phyloP scores from a whole-genome alignment of 2,329 filamentous ascomycete species.

The Bipolaris bicolor region DNA sequence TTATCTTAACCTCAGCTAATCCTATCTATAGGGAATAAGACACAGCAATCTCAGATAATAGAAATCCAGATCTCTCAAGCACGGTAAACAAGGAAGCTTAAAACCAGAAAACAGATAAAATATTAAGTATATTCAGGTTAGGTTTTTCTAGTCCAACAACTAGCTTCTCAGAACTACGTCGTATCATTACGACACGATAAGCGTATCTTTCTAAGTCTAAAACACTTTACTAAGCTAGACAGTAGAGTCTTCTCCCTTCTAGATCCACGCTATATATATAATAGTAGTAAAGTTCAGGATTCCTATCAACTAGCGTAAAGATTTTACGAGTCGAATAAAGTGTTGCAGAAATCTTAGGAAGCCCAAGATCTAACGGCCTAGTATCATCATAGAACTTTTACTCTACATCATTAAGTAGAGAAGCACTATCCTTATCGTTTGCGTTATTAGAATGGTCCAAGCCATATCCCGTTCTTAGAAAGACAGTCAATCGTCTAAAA shows the following conservation, averaged over 20 bases:
- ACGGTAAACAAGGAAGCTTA: constrained; percentile 15
- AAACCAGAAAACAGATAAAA: constrained; percentile 16
- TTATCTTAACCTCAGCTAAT: constrained; percentile 14
- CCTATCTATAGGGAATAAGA: constrained; percentile 12
- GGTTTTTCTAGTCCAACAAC: constrained; percentile 11
- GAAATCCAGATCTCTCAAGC: constrained; percentile 11
- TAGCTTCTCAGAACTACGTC: constrained; percentile 6
- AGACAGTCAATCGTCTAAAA: constrained; percentile 15
- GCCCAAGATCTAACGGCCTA: background rate
- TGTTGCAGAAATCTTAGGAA: constrained; percentile 1
- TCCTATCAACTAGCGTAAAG: constrained; percentile 7
- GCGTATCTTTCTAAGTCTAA: constrained; percentile 1
- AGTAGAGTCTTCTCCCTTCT: constrained; percentile 14
- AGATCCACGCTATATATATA: constrained; percentile 20
- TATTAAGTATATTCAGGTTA: constrained; percentile 22
- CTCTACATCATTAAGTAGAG: background rate
- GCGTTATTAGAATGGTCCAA: background rate
- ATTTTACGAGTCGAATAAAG: constrained; percentile 2
- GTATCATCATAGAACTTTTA: constrained; percentile 4
- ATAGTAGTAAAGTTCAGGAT: constrained; percentile 9
- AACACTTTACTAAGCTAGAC: constrained; percentile 10
- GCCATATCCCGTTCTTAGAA: constrained; percentile 10
- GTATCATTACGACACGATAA: constrained; percentile 17
- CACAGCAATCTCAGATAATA: constrained; percentile 17
- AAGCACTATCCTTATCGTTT: background rate